Base-by-base conservation (phyloP, 208 protist species). In the Phytomonas francai region DNA sequence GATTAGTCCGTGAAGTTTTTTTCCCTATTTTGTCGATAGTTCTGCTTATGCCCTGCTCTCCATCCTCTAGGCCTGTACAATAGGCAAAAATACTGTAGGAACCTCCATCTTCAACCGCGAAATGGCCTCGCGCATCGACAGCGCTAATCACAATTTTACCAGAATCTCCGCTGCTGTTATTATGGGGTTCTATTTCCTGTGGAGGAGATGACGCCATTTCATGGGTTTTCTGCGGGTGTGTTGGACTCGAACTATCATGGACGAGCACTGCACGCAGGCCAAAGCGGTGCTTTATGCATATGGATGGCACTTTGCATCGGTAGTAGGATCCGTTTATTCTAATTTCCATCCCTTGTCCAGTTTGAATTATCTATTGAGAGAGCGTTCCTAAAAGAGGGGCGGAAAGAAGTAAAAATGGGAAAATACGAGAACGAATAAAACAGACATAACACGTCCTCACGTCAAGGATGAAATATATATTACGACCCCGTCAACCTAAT, bases 91-190 rank as follows among this genome's bases (percentile, higher is more conserved):
- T 74, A 22, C 67, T 59, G 67, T 91, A 91, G 2, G 30, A 60
- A 4, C 49, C 65, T 19, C 76, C 73, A 0, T 79, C 63, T 51
- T 73, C 69, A 1, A 88, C 82, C 6, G 78, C 34, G 70, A 86
- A 91, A 9, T 71, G 70, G 3, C 85, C 85, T 5, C 61, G 59
- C 19, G 74, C 73, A 59, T 91, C 79, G 34, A 87, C 81, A 5
- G 85, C 76, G 11, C 77, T 71, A 27, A 91, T 81, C 14, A 75
- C 72, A 28, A 73, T 67, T 12, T 42, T 31, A 5, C 30, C 59
- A 34, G 69, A 31, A 31, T 29, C 60, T 7, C 32, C 45, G 36
- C 33, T 63, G 63, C 28, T 22, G 22, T 16, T 62, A 0, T 59
- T 59, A 2, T 2, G 54, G 4, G 9, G 28, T 9, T 11, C 25